These are phyloP conservation scores for Fusarium goolgardi DNA, from an alignment of 2,329 filamentous ascomycete genomes.

Conservation along the genomic window DNA sequence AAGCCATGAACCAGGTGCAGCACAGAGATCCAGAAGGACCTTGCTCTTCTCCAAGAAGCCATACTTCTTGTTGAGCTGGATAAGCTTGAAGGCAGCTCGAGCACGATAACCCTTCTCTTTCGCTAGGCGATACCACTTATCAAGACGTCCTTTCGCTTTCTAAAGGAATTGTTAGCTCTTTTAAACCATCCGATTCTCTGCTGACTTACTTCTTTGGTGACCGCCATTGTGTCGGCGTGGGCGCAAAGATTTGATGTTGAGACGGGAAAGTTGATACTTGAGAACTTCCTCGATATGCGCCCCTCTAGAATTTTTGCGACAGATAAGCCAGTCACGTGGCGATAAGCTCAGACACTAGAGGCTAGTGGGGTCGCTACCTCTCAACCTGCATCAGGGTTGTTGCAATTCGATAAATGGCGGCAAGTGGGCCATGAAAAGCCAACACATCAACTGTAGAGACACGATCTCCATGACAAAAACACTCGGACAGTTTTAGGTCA, in stretches of 20 bases:
- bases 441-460: background rate
- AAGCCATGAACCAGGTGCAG: conserved; percentile 95
- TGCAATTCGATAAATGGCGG: conserved; percentile 37
- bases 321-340: conserved; percentile 51
- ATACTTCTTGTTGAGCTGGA: conserved; percentile 99
- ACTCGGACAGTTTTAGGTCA: background rate
- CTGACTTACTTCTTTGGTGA: conserved; percentile 76
- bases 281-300: conserved; percentile 31
- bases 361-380: conserved; percentile 28
- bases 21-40: conserved; percentile 96
- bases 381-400: conserved; percentile 30
- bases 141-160: conserved; percentile 96
- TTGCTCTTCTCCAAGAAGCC: conserved; percentile 97
- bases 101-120: conserved; percentile 99
- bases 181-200: background rate
- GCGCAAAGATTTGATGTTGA: conserved; percentile 3
- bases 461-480: background rate
- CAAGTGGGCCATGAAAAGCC: background rate
- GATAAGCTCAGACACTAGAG: conserved; percentile 41
- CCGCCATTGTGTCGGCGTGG: conserved; percentile 73
- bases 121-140: conserved; percentile 98
- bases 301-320: conserved; percentile 53
- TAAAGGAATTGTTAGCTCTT: conserved; percentile 51
- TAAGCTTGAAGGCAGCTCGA: conserved; percentile 95
- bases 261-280: background rate